These are phyloP conservation scores for Gonapodya sp. DNA, from an alignment of 192 early-diverging fungal species.

Conservation along the genomic window DNA sequence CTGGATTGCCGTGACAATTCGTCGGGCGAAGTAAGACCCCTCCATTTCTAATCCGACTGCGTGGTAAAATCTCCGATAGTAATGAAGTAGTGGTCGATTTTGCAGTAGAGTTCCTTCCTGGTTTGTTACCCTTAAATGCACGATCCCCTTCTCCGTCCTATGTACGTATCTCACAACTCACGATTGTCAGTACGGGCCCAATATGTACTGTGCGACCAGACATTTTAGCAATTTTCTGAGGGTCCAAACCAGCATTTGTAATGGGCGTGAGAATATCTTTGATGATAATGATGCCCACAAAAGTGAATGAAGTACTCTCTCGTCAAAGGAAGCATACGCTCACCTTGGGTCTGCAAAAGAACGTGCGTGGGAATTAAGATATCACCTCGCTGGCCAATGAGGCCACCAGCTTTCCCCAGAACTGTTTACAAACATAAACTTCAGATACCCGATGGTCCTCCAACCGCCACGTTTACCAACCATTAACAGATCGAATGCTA, in stretches of 20 bases:
- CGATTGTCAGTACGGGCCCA: conserved; percentile 8
- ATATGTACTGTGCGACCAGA: conserved; percentile 12
- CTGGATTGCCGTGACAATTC: conserved; percentile 12
- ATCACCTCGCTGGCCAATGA: conserved; percentile 11
- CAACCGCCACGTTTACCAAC: background rate
- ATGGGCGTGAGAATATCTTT: conserved; percentile 8
- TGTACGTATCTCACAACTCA: too few species aligned
- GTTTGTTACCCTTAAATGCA: too few species aligned
- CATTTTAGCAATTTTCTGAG: conserved; percentile 10
- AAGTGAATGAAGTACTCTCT: too few species aligned
- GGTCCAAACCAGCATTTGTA: conserved; percentile 6
- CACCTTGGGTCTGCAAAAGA: conserved; percentile 10
- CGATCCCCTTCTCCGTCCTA: too few species aligned
- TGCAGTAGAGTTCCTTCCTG: conserved; percentile 8
- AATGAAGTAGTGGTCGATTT: conserved; percentile 10
- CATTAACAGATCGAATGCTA: conserved; percentile 10
- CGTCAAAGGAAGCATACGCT: too few species aligned
- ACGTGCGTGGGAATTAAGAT: conserved; percentile 12
- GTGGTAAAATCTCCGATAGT: background rate
- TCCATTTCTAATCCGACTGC: background rate
- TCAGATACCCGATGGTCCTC: background rate
- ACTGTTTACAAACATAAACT: background rate
- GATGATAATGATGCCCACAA: too few species aligned
- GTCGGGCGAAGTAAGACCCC: background rate
- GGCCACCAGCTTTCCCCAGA: conserved; percentile 13